Evolutionary conservation across 441 rosid genomes (phyloP).

Genomic region (Jatropha podagrica): DNA sequence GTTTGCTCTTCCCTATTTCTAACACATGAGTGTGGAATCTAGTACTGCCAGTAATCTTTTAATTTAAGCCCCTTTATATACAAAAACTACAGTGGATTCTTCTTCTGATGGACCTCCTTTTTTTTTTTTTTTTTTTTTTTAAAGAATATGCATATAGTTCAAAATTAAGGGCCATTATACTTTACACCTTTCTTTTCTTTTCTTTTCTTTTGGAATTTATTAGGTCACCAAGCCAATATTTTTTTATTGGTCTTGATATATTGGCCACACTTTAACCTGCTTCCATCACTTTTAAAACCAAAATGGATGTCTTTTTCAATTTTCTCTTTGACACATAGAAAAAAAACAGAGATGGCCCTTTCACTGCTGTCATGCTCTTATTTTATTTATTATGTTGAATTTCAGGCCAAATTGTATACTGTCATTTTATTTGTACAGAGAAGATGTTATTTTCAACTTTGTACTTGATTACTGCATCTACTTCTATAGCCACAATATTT

Average conservation of each 20-base stretch:
- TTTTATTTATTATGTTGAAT: no score
- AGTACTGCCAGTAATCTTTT: neutral
- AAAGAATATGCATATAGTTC: neutral
- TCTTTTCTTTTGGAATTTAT: neutral
- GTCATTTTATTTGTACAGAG: no score
- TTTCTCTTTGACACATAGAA: no score
- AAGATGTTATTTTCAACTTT: no score
- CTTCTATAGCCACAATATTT: no score
- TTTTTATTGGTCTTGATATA: neutral
- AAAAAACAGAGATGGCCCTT: no score
- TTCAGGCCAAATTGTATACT: no score
- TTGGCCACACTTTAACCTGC: neutral
- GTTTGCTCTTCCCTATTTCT: no score
- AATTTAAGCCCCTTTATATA: neutral
- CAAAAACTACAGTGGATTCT: constrained; percentile 10
- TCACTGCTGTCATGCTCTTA: no score
- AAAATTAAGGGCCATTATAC: neutral
- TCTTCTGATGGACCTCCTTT: constrained; percentile 2
- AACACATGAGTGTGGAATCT: neutral
- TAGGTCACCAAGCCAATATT: neutral
- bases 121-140: rapidly evolving
- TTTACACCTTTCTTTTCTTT: neutral
- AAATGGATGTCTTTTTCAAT: neutral
- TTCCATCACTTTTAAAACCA: neutral
- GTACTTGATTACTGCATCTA: no score